Base-by-base conservation (phyloP, 1,139 yeast genomes). In the Taiozyma sp. region DNA sequence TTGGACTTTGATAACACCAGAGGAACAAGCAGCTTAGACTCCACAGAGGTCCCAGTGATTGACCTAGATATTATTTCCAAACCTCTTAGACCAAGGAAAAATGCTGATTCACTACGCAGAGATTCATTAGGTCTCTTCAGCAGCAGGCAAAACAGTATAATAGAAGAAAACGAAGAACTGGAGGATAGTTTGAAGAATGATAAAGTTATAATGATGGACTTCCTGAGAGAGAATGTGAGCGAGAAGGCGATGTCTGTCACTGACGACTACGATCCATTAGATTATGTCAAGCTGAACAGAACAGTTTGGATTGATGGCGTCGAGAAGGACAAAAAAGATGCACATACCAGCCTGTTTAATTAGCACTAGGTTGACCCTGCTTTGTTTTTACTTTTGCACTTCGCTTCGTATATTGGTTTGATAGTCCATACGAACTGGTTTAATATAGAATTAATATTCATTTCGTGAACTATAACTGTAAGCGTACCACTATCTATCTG, bases 151-250 rank as follows among this genome's bases (percentile, higher is more conserved):
- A 24, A 6, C 14, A 37, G 22, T 7, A 14, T 24, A 3, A 24
- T 37, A 24, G 30, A n/a, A 11, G 46, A 44, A 13, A 45, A 42
- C 9, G 48, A 34, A 11, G 42, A 42, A 22, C 41, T 24, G 10
- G 43, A 22, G 9, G 43, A 40, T 9, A 24, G 24, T n/a, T n/a
- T n/a, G 19, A 35, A 35, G 5, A 53, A 48, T 21, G 48, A 51
- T 8, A 24, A 30, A 14, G 46, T 58, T 7, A 45, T 49, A 32
- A 26, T 59, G 40, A 44, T 59, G 13, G 58, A 59, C 32, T 59
- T 60, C 37, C 44, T 60, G 11, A 51, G 56, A 35, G 62, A 60
- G 47, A 54, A 61, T 34, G 28, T 47, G 3, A 53, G 55, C 21
- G 52, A 55, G 1, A 47, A 51, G 8, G 55, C 55, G 10, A 55